Evolutionary conservation across 257 asterid genomes (phyloP).

Genomic region (Solanum neorickii): DNA sequence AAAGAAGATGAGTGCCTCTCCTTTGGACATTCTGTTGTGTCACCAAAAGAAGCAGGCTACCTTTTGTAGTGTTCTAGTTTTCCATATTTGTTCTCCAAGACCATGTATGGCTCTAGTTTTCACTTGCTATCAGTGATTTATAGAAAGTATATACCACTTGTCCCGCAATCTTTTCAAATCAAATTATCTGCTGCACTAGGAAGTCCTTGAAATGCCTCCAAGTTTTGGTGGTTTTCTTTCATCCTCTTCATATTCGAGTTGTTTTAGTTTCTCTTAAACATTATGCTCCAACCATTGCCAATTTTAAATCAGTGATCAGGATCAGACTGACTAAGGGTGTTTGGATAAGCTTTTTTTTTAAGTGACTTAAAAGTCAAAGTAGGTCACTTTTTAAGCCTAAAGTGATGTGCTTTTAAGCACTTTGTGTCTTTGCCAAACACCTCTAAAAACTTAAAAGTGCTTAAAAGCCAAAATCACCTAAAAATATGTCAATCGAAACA

Average conservation of each 20-base stretch:
- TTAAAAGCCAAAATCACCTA: neutral
- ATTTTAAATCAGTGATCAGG: neutral
- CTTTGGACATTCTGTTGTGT: neutral
- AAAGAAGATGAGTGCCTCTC: neutral
- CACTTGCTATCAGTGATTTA: neutral
- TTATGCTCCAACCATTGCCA: neutral
- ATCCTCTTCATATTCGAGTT: neutral
- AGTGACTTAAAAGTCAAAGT: neutral
- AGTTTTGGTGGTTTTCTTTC: neutral
- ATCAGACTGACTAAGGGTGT: neutral
- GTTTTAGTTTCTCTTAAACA: neutral
- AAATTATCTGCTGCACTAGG: neutral
- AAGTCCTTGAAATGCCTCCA: neutral
- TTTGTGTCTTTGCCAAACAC: neutral
- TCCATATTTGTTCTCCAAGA: neutral
- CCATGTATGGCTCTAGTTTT: neutral
- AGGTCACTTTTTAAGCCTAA: neutral
- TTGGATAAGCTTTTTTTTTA: too few relatives aligned
- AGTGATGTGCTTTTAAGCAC: neutral
- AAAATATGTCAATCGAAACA: too few relatives aligned
- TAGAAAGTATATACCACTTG: neutral
- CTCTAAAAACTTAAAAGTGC: neutral
- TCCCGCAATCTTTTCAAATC: neutral
- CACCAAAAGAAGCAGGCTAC: neutral
- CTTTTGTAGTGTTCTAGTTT: neutral